Conservation (phyloP, 2,329 filamentous ascomycete genomes). For the Colletotrichum incanum region DNA sequence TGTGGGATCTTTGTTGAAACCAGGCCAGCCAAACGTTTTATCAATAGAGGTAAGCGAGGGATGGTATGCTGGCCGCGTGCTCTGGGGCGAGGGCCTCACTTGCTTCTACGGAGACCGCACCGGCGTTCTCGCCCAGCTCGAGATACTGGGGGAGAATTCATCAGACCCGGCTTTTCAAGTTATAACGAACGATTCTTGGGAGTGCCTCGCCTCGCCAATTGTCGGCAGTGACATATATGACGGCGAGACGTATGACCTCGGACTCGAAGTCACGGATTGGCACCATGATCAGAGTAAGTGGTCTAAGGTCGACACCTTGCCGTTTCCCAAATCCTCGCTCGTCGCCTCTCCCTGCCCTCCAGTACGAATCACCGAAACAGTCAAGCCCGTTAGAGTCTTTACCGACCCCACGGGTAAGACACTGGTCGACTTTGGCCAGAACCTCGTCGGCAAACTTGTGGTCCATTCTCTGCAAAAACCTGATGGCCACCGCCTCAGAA, state of each 20-base stretch:
- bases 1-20: constrained; percentile 53
- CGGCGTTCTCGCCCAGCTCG: constrained; percentile 57
- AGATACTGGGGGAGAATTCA: constrained; percentile 51
- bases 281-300: constrained; percentile 48
- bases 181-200: constrained; percentile 59
- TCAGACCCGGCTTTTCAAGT: constrained; percentile 44
- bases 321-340: constrained; percentile 52
- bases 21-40: constrained; percentile 54
- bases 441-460: constrained; percentile 67
- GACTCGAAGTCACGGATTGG: constrained; percentile 46
- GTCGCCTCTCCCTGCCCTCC: constrained; percentile 60
- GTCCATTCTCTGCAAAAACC: constrained; percentile 53
- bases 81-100: constrained; percentile 33
- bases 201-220: constrained; percentile 51
- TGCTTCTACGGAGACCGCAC: constrained; percentile 58
- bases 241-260: constrained; percentile 66
- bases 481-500: constrained; percentile 58
- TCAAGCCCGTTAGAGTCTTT: constrained; percentile 51
- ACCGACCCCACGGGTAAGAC: constrained; percentile 58
- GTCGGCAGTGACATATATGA: constrained; percentile 64
- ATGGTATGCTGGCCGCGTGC: constrained; percentile 60
- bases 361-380: constrained; percentile 54
- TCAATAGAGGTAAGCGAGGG: constrained; percentile 66
- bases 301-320: constrained; percentile 50
- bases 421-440: constrained; percentile 72